A percentile compares a stretch with the other conserved stretches of the same genome.
Conservation (phyloP, 305 asterid species). For the Petunia hybrid region DNA sequence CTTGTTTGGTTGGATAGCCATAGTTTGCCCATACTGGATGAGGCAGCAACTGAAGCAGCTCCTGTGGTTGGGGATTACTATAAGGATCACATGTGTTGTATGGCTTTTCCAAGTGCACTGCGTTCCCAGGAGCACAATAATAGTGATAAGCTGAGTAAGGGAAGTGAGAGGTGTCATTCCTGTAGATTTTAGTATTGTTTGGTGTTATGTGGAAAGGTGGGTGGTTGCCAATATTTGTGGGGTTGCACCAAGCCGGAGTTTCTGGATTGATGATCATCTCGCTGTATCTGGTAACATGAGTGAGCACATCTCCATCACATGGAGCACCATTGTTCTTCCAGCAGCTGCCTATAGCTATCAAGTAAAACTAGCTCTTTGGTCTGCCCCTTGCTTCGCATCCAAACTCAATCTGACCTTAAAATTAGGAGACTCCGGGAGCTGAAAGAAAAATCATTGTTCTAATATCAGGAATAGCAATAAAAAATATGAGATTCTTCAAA, state of each 20-base stretch:
- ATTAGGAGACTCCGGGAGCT: too few species aligned
- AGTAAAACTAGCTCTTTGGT: conserved; percentile 71
- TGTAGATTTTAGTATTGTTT: too few species aligned
- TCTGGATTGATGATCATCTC: conserved; percentile 75
- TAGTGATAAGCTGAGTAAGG: too few species aligned
- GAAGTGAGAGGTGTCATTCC: too few species aligned
- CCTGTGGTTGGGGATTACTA: too few species aligned
- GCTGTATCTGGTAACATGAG: conserved; percentile 67
- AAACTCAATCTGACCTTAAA: conserved; percentile 33
- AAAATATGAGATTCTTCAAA: too few species aligned
- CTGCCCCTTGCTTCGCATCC: conserved; percentile 71
- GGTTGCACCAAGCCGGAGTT: conserved; percentile 65
- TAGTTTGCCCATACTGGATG: conserved; percentile 73
- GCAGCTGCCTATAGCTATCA: conserved; percentile 80
- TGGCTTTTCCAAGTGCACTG: conserved; percentile 59
- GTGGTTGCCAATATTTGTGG: conserved; percentile 51
- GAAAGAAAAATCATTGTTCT: too few species aligned
- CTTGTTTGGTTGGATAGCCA: conserved; percentile 37
- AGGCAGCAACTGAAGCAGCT: conserved; percentile 39
- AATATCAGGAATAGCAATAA: too few species aligned
- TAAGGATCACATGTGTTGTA: conserved; percentile 29
- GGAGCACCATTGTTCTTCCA: conserved; percentile 74
- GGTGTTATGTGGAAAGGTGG: conserved; percentile 60
- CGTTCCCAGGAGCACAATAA: conserved; percentile 40
- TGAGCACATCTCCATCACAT: conserved; percentile 62